Evolutionary conservation across 2,329 filamentous ascomycete genomes (phyloP), one percentile per base, ranked within the genome.

Genomic region (Colletotrichum navitas): DNA sequence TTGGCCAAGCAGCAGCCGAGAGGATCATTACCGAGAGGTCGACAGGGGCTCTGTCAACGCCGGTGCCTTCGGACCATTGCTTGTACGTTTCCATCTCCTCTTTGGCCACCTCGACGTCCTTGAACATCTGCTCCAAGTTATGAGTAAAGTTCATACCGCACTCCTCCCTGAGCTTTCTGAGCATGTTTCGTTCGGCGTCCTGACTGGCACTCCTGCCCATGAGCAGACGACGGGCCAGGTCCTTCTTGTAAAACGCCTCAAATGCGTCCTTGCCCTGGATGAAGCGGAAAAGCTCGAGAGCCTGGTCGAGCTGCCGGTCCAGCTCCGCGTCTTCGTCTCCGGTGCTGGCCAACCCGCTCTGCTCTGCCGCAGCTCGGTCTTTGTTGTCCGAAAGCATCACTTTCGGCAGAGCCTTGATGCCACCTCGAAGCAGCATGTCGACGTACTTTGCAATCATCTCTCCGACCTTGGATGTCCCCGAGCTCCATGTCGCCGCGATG

Each of bases 361-460:
- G 89, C 78, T 90, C 89, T 14, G 88, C 88, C 51, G 84, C 83
- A 7, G 84, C 83, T 5, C 87, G 83, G 76, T 91, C 90, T 73
- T 88, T 88, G 49, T 81, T 80, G 75, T 92, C 89, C 0, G 91
- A 89, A 1, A 91, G 84, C 11, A 95, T 85, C 29, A 89, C 88
- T 55, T 90, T 87, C 1, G 93, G 94, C 11, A 97, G 88, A 0
- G 92, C 92, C 80, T 97, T 98, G 58, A 95, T 87, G 1, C 96
- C 97, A 61, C 94, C 94, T 66, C 94, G 91, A 41, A 99, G 87
- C 26, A 99, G 86, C 83, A 93, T 87, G 81, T 99, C 96, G 73
- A 99, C 93, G 77, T 98, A 95, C 81, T 98, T 98, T 39, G 96
- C 97, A 76, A 98, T 97, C 95, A 98, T 97, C 84, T 99, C 96